Percentiles rank a stretch among this genome's conserved stretches.
Evolutionary conservation across 2,329 filamentous ascomycete genomes (phyloP).

Genomic region (Hymenoscyphus albidus): DNA sequence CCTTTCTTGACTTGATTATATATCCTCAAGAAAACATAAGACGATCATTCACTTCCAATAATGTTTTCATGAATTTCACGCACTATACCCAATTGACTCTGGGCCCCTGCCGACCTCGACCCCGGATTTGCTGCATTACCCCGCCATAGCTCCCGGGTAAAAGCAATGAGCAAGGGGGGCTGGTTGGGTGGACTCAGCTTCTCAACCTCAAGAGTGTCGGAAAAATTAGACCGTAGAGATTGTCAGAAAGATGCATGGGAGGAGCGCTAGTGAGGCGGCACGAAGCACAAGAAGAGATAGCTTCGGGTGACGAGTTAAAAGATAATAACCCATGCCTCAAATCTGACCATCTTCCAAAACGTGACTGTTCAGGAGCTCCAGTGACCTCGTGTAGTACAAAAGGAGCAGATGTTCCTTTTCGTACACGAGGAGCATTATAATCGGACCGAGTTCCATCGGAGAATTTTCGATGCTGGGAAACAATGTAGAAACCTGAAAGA

Average conservation of each 20-base stretch:
- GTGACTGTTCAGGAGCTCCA: neutral
- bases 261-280: conserved; percentile 6
- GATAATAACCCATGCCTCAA: neutral
- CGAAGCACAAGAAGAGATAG: neutral
- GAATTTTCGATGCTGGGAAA: neutral
- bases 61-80: neutral
- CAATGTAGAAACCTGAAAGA: neutral
- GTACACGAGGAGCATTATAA: neutral
- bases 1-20: neutral
- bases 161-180: neutral
- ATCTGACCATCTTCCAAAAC: neutral
- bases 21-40: neutral
- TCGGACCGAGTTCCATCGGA: conserved; percentile 2
- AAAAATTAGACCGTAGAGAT: conserved; percentile 12
- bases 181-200: conserved; percentile 1
- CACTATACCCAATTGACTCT: neutral
- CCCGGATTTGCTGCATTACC: conserved; percentile 7
- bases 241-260: neutral
- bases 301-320: neutral
- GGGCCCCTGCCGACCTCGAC: neutral
- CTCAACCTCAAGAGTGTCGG: conserved; percentile 4
- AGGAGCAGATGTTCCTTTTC: neutral
- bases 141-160: conserved; percentile 5
- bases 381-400: conserved; percentile 1
- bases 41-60: neutral